Evolutionary conservation across 176 grass and related monocot genomes (phyloP), one percentile per base, ranked within the genome.

Genomic region (Guadua angustifolia): DNA sequence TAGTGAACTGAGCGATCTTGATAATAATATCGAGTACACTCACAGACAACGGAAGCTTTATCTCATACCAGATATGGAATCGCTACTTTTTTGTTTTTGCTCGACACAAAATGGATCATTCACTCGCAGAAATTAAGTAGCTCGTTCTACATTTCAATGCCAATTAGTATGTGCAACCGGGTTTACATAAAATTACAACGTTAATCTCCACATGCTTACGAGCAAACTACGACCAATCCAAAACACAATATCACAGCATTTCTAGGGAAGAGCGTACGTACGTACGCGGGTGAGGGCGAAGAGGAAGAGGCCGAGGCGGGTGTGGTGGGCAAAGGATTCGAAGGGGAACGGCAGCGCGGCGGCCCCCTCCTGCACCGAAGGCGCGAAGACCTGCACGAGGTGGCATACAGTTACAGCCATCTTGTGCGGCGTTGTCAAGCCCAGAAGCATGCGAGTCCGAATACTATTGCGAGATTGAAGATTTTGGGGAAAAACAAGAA

Each of bases 221-320:
- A n/a, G 5, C 5, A 84, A 43, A 8, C n/a, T 7, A 12, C 39
- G 5, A 5, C 55, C 2, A 26, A 51, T 62, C 57, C 55, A 51
- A 40, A 63, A 16, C 39, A n/a, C 25, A 26, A 44, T 47, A 29
- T 2, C 58, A 45, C 43, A 66, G 11, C 22, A 69, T 29, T 13
- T 21, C 11, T 15, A 19, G 29, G 17, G 69, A 16, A 66, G 69
- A 66, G 69, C 18, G 56, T 56, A 11, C 73, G 56, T 56, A 11
- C 73, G 43, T 79, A 97, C 95, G 61, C 85, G 74, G 76, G 85
- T 90, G 75, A 95, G 93, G 22, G 91, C 86, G 87, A 95, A 93
- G 62, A 95, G 89, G 89, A 95, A 91, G 87, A 93, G 95, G 2
- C 95, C 92, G 26, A 98, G 91, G 68, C 93, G 95, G 75, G 90